Evolutionary conservation across 2,329 filamentous ascomycete species (phyloP), one percentile per base, ranked within the genome.

Genomic region (Talaromyces sp.): DNA sequence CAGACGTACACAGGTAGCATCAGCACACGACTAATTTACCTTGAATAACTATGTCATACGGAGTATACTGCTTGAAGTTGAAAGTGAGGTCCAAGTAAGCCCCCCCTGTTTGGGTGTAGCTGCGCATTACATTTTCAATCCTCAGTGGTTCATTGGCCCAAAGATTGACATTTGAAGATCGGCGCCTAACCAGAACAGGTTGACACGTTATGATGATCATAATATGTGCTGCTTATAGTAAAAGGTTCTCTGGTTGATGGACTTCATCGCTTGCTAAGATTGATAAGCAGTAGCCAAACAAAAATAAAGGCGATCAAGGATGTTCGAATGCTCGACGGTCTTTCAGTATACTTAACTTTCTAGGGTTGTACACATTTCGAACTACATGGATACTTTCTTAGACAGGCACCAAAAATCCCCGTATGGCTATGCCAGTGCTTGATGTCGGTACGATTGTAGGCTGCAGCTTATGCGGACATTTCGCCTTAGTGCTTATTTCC

Each of bases 341-440:
- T 31, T n/a, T 22, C 27, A n/a, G 27, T 3, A 31, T 14, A 8
- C 9, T 35, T n/a, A 54, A 13, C 16, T 33, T 35, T 35, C 22
- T 22, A 10, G 3, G 4, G 31, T 19, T 35, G 10, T 35, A 52
- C n/a, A 54, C 31, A 35, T 37, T n/a, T 19, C 50, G 31, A 33
- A 52, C 14, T 52, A 33, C 16, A 19, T 27, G 11, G 9, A 3
- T 41, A 41, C 24, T 31, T n/a, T 41, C 8, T 14, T 27, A 45
- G 39, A 39, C 35, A 45, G 39, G 56, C 22, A 59, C 56, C 56
- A 7, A 59, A 59, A 59, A n/a, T 59, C 56, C 16, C 56, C 56
- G 39, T 59, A 31, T 59, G 37, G 56, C 3, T 19, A 22, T 14
- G 19, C 27, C 19, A 27, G 35, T 39, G 33, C 56, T 58, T 39